Evolutionary conservation across 345 rosid genomes (phyloP), one percentile per base, ranked within the genome.

Genomic region (Gynandropsis gynandra): DNA sequence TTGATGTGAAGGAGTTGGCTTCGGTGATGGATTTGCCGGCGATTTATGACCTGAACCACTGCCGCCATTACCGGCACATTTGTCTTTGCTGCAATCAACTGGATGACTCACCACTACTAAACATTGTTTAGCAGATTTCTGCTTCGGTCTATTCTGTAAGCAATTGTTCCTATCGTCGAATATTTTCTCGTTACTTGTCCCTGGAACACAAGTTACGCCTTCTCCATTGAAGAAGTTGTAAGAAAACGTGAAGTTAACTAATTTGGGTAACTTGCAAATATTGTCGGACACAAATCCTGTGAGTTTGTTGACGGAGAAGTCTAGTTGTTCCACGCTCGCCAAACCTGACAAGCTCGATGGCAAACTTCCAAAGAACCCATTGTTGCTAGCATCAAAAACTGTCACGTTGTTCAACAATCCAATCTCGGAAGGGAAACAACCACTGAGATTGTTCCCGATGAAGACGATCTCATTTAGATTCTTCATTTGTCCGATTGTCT

Each of bases 371-470:
- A 47, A 55, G 43, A 85, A 77, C 10, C 63, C 58, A 15, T 81
- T 85, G 4, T 43, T 47, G 15, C 79, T 56, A 0, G 68, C 63
- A 54, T 85, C 89, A 6, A 85, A 62, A 5, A 81, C 70, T 0
- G 75, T 72, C 37, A 62, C 59, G n/a, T 82, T 78, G 13, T 57
- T 52, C 1, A 85, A 79, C 58, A 39, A 43, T 9, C 87, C 85
- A 12, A 85, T 67, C 53, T 84, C 94, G 4, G 54, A n/a, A 0
- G 88, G 85, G 53, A 84, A 67, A 59, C 83, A 79, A 10, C 87
- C 89, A 0, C 74, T 69, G 1, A 85, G 62, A 34, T 58, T 60
- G 50, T 85, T 85, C 39, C 74, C 73, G 16, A 52, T 39, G 52
- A 82, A 74, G 17, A 77, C 45, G 48, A 85, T 56, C 75, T 82